Base-by-base conservation (phyloP, 306 rosid genomes). In the Calophaca sinica region DNA sequence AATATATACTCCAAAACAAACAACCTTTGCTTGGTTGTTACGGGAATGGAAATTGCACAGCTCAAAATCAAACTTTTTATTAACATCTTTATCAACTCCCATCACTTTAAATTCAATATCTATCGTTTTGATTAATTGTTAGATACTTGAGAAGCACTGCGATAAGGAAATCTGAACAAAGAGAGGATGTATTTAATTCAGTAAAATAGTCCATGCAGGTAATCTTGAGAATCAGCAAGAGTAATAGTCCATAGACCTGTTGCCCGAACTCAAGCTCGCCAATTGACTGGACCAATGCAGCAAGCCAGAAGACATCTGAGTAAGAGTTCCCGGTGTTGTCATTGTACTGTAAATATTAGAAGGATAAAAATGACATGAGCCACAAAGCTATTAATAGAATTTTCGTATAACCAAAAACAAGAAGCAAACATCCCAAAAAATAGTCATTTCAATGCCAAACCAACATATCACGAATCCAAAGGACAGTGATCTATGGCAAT, bases 221-320 rank as follows among this genome's bases (percentile, higher is more conserved):
- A 71, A 26, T 29, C 28, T 41, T 4, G 32, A 44, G 9, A 73
- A 41, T 39, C 49, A 55, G 69, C 36, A 50, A 67, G 52, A 41
- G 59, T 41, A 57, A 68, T 35, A 77, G 78, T 80, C 31, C 58
- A 82, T 71, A 72, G 70, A 94, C 98, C 97, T 92, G 98, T 80
- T 92, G 93, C 82, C 96, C 97, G 68, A 94, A 92, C 83, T 91
- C 98, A 66, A 94, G 96, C 81, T 90, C 93, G 8, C 98, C 98
- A 51, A 90, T 88, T 12, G 98, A 90, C 84, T 92, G 96, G 80
- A 92, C 88, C 79, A 92, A 64, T 53, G 96, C 89, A 86, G 94
- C 91, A 81, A 94, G 96, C 98, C 98, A 94, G 87, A 90, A 94
- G 64, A 87, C 96, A 76, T 94, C 98, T 20, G 98, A 94, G 86